These are phyloP conservation scores for Davidsoniella eucalypti DNA, from an alignment of 2,329 filamentous ascomycete genomes.

Conservation along the genomic window DNA sequence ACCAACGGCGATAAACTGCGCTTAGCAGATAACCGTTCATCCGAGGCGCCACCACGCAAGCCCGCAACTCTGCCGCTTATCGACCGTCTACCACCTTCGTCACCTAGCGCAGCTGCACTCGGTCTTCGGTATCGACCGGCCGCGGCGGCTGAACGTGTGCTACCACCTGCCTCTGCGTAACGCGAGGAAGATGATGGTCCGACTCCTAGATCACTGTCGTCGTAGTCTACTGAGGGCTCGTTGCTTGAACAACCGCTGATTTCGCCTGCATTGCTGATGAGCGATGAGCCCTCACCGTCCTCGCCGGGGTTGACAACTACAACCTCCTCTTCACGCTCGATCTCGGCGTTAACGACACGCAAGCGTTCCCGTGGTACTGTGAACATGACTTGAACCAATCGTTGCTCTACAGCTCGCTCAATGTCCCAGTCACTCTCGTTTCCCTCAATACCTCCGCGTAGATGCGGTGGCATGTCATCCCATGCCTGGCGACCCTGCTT, in stretches of 20 bases:
- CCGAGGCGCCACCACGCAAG: slow-evolving; percentile 2
- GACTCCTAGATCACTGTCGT: not conserved
- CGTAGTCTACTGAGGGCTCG: not conserved
- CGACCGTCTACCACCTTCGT: not conserved
- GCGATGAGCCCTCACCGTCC: slow-evolving; percentile 7
- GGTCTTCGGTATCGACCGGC: not conserved
- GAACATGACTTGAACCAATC: slow-evolving; percentile 74
- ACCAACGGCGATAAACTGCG: slow-evolving; percentile 7
- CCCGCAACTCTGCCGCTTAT: not conserved
- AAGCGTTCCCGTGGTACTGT: slow-evolving; percentile 78
- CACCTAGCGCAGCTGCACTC: not conserved
- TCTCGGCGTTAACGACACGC: slow-evolving; percentile 73
- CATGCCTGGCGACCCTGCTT: slow-evolving; percentile 40
- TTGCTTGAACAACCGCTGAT: slow-evolving; percentile 4
- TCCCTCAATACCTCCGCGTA: slow-evolving; percentile 9
- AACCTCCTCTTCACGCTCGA: slow-evolving; percentile 18
- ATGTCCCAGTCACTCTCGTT: slow-evolving; percentile 62
- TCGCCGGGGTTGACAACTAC: slow-evolving; percentile 9
- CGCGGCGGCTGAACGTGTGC: not conserved
- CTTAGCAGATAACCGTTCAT: not conserved
- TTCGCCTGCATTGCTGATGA: slow-evolving; percentile 10
- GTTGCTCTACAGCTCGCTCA: slow-evolving; percentile 52
- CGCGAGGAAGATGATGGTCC: not conserved
- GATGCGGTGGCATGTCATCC: slow-evolving; percentile 23
- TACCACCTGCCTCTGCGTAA: not conserved